These are phyloP conservation scores for Amylocystis lapponica DNA, from an alignment of 768 basidiomycete species.

Conservation along the genomic window DNA sequence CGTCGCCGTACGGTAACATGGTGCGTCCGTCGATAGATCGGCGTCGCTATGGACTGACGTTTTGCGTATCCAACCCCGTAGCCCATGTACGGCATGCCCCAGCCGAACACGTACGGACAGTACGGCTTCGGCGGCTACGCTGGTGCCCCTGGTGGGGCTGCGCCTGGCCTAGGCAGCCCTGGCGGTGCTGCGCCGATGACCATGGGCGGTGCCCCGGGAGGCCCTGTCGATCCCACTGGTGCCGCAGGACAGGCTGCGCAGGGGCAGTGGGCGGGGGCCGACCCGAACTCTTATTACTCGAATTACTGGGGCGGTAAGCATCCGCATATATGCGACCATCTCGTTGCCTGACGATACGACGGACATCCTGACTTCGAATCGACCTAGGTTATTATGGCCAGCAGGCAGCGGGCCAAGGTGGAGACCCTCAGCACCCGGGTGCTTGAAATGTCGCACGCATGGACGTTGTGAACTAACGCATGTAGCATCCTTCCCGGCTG, in stretches of 20 bases:
- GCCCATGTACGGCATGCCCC: conserved; percentile 91
- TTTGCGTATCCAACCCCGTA: conserved; percentile 30
- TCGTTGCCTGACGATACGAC: neutral
- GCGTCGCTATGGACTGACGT: neutral
- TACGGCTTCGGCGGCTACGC: conserved; percentile 74
- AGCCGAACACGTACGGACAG: conserved; percentile 72
- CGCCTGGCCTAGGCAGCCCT: conserved; percentile 49
- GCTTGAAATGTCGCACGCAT: conserved; percentile 10
- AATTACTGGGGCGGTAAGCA: conserved; percentile 81
- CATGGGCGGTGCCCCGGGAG: conserved; percentile 45
- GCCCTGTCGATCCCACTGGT: conserved; percentile 41
- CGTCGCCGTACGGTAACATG: conserved; percentile 74
- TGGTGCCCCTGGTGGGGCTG: conserved; percentile 42
- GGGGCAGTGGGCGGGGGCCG: conserved; percentile 72
- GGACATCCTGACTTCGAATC: conserved; percentile 3
- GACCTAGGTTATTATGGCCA: conserved; percentile 74
- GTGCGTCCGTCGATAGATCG: conserved; percentile 40
- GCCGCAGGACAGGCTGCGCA: conserved; percentile 54
- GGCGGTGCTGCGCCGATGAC: conserved; percentile 48
- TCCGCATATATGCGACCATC: neutral
- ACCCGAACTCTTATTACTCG: conserved; percentile 70
- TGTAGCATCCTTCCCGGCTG: conserved; percentile 12
- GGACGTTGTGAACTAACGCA: conserved; percentile 1
- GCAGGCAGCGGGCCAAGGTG: conserved; percentile 55
- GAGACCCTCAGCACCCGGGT: conserved; percentile 36